Evolutionary conservation across 306 rosid species (phyloP).

Genomic region (Cajanus cajan): DNA sequence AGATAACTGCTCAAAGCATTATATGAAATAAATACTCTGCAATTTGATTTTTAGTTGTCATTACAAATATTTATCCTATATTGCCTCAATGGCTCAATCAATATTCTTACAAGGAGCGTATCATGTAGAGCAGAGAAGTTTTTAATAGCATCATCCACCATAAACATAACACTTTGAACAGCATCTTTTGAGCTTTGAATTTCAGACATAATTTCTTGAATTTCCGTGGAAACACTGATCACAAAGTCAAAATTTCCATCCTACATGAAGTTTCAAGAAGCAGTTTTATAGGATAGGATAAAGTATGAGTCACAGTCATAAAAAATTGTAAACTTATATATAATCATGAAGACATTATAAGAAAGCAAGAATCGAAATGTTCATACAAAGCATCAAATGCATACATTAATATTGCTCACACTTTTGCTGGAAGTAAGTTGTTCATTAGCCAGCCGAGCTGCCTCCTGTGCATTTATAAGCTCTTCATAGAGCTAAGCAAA

Average conservation of each 20-base stretch:
- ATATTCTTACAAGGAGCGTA: conserved; percentile 58
- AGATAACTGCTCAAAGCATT: conserved; percentile 11
- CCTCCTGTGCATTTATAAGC: conserved; percentile 63
- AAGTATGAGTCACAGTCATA: not conserved
- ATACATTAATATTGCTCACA: conserved; percentile 37
- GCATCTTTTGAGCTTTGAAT: conserved; percentile 58
- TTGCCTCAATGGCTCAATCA: conserved; percentile 22
- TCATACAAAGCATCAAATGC: conserved; percentile 27
- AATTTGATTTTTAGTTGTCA: not conserved
- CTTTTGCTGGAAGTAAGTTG: conserved; percentile 46
- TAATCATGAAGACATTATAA: not conserved
- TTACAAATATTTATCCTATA: not conserved
- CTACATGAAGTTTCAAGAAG: conserved; percentile 46
- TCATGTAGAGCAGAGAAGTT: conserved; percentile 54
- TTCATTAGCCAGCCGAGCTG: conserved; percentile 60
- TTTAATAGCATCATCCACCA: conserved; percentile 59
- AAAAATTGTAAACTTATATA: conserved; percentile 10
- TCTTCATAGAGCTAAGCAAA: conserved; percentile 63
- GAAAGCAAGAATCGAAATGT: conserved; percentile 9
- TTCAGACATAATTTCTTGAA: conserved; percentile 59
- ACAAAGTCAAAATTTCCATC: conserved; percentile 53
- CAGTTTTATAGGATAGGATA: conserved; percentile 22
- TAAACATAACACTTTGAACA: conserved; percentile 45
- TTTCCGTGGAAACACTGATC: conserved; percentile 46
- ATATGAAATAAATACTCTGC: not conserved